Conservation (phyloP, 768 basidiomycete genomes). For the Phaeolepiota aurea region DNA sequence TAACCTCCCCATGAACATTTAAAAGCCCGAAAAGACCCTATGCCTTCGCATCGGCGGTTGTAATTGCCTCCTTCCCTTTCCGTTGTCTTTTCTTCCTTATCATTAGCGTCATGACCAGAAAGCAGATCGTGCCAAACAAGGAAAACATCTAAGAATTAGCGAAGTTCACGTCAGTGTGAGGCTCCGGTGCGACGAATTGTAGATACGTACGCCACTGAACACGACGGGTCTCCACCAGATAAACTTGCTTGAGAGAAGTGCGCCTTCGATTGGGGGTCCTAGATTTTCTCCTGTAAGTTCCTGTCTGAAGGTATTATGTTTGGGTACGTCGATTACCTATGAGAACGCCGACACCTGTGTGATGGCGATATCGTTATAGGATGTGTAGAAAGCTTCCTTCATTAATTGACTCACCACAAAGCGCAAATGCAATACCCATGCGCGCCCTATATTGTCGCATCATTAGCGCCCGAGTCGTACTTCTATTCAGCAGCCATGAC, state of each 20-base stretch:
- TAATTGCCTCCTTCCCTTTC: no score
- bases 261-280: constrained; percentile 10
- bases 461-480: neutral
- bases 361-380: neutral
- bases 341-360: neutral
- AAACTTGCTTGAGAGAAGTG: constrained; percentile 6
- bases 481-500: neutral
- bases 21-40: no score
- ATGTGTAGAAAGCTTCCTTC: neutral
- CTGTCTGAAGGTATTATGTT: neutral
- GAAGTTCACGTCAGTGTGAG: no score
- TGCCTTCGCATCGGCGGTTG: no score
- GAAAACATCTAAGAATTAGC: no score
- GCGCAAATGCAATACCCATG: constrained; percentile 1
- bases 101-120: no score
- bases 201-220: constrained; percentile 8
- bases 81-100: no score
- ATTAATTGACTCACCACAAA: neutral
- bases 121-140: no score
- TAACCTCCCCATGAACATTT: no score
- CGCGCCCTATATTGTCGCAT: neutral
- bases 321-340: neutral
- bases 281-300: no score
- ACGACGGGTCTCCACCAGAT: constrained; percentile 10
- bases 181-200: no score